Evolutionary conservation across 1,139 yeast species (phyloP).

Genomic region (Saccharomyces hybrid): DNA sequence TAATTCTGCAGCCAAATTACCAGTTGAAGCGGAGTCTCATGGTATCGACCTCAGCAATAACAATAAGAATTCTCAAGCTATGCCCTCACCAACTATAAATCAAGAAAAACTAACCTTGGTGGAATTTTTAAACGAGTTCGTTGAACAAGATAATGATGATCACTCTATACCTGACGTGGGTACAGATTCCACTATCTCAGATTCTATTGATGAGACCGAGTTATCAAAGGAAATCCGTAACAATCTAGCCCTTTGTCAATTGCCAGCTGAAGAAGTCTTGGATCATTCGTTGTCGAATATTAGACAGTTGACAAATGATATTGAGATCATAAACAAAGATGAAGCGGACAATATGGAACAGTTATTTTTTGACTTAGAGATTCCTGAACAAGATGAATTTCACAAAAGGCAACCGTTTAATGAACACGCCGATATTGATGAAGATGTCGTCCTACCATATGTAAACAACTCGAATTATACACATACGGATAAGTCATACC

Average conservation of each 20-base stretch:
- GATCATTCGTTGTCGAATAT: conserved; percentile 2
- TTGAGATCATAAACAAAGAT: conserved; percentile 3
- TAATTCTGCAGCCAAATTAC: conserved; percentile 7
- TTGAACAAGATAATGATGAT: conserved; percentile 6
- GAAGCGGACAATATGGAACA: conserved; percentile 4
- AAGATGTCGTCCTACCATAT: not conserved
- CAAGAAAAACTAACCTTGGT: not conserved
- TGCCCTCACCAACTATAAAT: not conserved
- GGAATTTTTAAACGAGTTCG: not conserved
- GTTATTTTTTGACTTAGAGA: not conserved
- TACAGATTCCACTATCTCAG: conserved; percentile 14
- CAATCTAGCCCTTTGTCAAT: conserved; percentile 9
- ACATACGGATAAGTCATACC: conserved; percentile 3
- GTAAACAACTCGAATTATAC: conserved; percentile 4
- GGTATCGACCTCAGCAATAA: conserved; percentile 2
- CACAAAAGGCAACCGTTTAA: not conserved
- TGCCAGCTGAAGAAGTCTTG: conserved; percentile 7
- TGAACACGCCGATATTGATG: not conserved
- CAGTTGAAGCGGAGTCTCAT: not conserved
- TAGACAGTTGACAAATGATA: conserved; percentile 3
- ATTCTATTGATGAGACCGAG: conserved; percentile 9
- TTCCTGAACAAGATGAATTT: not conserved
- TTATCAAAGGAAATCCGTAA: conserved; percentile 8
- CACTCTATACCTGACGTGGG: conserved; percentile 3
- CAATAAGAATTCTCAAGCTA: not conserved